phyloP scores from a whole-genome alignment of 495 filamentous ascomycete species.

The Neurospora sp. region DNA sequence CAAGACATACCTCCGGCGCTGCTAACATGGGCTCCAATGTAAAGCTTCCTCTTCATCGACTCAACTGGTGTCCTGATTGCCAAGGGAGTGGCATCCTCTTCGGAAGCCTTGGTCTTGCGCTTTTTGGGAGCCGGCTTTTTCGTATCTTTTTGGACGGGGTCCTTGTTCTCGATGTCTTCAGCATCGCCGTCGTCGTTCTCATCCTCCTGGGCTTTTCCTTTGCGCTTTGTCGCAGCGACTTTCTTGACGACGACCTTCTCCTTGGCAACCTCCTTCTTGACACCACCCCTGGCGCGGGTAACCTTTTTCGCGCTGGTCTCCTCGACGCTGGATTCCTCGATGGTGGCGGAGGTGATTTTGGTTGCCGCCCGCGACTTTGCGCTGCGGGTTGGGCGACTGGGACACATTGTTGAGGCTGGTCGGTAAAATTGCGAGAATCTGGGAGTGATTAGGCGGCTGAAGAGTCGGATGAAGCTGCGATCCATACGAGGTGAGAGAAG shows the following conservation, averaged over 20 bases:
- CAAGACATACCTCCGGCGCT: constrained; percentile 61
- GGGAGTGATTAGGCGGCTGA: neutral
- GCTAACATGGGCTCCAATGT: constrained; percentile 87
- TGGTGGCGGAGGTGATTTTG: neutral
- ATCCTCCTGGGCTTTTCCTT: constrained; percentile 19
- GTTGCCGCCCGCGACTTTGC: neutral
- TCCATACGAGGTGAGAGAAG: neutral
- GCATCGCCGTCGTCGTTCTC: constrained; percentile 4
- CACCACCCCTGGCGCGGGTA: neutral
- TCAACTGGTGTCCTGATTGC: constrained; percentile 52
- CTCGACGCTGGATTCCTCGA: neutral
- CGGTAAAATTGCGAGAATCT: neutral
- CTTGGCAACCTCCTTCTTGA: constrained; percentile 1
- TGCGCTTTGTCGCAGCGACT: constrained; percentile 23
- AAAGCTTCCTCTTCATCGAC: constrained; percentile 56
- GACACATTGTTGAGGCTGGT: neutral
- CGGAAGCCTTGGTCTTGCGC: constrained; percentile 35
- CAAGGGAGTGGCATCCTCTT: constrained; percentile 50
- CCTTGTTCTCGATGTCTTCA: constrained; percentile 10
- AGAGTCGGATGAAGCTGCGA: neutral
- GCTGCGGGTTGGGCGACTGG: neutral
- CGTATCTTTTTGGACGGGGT: constrained; percentile 10
- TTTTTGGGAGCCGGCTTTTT: constrained; percentile 32
- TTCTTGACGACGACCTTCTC: constrained; percentile 7
- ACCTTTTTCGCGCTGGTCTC: neutral